Conservation (phyloP, 768 basidiomycete species). For the Suillus paluster region DNA sequence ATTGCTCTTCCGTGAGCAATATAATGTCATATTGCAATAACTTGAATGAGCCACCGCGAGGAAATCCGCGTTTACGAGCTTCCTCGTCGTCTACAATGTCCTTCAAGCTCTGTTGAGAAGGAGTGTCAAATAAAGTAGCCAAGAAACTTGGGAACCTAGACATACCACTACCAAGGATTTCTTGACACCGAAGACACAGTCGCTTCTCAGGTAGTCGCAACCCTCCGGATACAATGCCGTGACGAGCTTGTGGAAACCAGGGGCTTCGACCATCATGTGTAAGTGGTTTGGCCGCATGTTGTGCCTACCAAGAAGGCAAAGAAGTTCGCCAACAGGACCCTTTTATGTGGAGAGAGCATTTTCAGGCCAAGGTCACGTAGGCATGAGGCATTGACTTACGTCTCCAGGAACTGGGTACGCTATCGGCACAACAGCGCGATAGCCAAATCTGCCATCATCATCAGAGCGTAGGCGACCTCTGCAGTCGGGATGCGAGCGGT, state of each 20-base stretch:
- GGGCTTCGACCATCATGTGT: conserved; percentile 73
- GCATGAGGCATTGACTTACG: conserved; percentile 34
- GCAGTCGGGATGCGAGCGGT: conserved; percentile 67
- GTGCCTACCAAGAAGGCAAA: conserved; percentile 64
- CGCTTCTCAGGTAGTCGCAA: conserved; percentile 67
- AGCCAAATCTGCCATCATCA: conserved; percentile 68
- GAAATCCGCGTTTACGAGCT: conserved; percentile 55
- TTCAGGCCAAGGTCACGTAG: conserved; percentile 12
- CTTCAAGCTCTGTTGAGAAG: conserved; percentile 48
- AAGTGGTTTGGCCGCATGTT: conserved; percentile 82
- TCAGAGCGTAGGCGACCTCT: conserved; percentile 65
- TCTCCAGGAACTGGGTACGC: conserved; percentile 81
- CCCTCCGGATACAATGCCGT: conserved; percentile 79
- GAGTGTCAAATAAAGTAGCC: conserved; percentile 1
- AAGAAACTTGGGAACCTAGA: conserved; percentile 11
- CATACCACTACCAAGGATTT: conserved; percentile 75
- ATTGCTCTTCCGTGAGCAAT: conserved; percentile 47
- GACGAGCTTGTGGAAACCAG: conserved; percentile 71
- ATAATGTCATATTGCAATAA: conserved; percentile 51
- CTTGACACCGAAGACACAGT: conserved; percentile 85
- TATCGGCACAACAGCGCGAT: conserved; percentile 69
- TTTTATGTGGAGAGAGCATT: conserved; percentile 30
- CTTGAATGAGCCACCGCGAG: conserved; percentile 50
- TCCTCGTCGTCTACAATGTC: conserved; percentile 57
- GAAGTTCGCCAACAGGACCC: conserved; percentile 73